Conservation (phyloP, 1,284 basidiomycete genomes). For the Ganoderma multipileum region DNA sequence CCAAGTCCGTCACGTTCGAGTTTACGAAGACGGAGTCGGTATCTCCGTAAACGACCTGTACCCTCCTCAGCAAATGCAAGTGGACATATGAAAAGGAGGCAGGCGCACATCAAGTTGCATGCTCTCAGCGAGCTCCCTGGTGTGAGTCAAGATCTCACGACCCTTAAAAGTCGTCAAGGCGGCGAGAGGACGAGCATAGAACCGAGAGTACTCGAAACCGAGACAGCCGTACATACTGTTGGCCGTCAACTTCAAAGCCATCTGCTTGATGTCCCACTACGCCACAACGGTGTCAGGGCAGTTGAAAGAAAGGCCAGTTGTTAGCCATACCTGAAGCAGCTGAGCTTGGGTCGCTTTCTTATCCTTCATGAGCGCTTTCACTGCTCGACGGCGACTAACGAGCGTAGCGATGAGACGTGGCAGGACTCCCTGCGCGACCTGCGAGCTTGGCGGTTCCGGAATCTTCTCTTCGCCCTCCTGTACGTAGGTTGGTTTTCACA, state of each 20-base stretch:
- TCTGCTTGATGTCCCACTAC: constrained; percentile 96
- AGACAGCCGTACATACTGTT: constrained; percentile 99
- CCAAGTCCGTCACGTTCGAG: constrained; percentile 89
- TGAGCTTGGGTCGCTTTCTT: constrained; percentile 78
- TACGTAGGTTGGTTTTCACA: constrained; percentile 18
- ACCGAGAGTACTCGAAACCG: constrained; percentile 96
- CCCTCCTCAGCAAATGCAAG: neutral
- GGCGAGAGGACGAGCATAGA: constrained; percentile 96
- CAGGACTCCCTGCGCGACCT: constrained; percentile 85
- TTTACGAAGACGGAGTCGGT: constrained; percentile 99
- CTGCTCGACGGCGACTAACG: constrained; percentile 88
- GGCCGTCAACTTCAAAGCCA: constrained; percentile 96
- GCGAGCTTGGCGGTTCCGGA: constrained; percentile 85
- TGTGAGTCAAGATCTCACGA: constrained; percentile 95
- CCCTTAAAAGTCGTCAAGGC: constrained; percentile 98
- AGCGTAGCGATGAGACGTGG: constrained; percentile 96
- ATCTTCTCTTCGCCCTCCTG: constrained; percentile 86
- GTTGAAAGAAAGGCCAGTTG: neutral
- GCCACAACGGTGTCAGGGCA: neutral
- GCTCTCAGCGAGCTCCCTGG: constrained; percentile 91
- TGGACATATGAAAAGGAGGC: constrained; percentile 3
- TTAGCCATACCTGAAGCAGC: constrained; percentile 75
- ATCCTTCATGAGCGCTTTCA: constrained; percentile 97
- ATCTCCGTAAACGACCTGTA: constrained; percentile 96
- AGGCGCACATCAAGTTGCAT: constrained; percentile 83